phyloP scores from a whole-genome alignment of 2,329 filamentous ascomycete species.

The Arthrocladium fulminans region DNA sequence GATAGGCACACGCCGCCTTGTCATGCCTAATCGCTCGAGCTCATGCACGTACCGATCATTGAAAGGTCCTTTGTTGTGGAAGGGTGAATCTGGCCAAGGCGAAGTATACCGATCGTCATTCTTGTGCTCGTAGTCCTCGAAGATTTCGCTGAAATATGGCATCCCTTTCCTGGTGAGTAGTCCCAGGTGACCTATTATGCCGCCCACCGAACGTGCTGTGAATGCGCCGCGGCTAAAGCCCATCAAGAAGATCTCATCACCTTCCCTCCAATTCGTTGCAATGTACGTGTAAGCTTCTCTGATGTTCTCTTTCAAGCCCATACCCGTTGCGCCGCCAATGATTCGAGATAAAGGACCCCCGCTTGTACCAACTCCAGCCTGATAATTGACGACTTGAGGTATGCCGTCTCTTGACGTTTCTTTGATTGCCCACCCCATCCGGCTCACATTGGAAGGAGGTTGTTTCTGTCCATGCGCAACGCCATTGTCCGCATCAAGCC shows the following conservation, averaged over 20 bases:
- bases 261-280: slow-evolving; percentile 28
- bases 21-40: slow-evolving; percentile 20
- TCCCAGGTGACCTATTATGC: slow-evolving; percentile 28
- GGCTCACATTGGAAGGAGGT: slow-evolving; percentile 33
- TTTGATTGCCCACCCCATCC: slow-evolving; percentile 30
- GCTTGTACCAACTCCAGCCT: slow-evolving; percentile 32
- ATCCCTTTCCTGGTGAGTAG: slow-evolving; percentile 26
- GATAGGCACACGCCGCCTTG: slow-evolving; percentile 23
- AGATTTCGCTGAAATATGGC: slow-evolving; percentile 25
- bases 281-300: slow-evolving; percentile 26
- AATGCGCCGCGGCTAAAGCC: slow-evolving; percentile 33
- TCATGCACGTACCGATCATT: slow-evolving; percentile 22
- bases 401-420: slow-evolving; percentile 27
- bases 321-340: slow-evolving; percentile 20
- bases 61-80: slow-evolving; percentile 24
- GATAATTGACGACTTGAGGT: slow-evolving; percentile 35
- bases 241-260: slow-evolving; percentile 31
- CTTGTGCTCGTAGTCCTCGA: slow-evolving; percentile 26
- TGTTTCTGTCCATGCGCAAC: slow-evolving; percentile 23
- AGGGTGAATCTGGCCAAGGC: slow-evolving; percentile 24
- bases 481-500: slow-evolving; percentile 27
- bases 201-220: slow-evolving; percentile 30
- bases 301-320: slow-evolving; percentile 23
- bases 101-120: slow-evolving; percentile 23
- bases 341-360: slow-evolving; percentile 16